Evolutionary conservation across 2,329 filamentous ascomycete species (phyloP).

Genomic region (Botrytis aclada): DNA sequence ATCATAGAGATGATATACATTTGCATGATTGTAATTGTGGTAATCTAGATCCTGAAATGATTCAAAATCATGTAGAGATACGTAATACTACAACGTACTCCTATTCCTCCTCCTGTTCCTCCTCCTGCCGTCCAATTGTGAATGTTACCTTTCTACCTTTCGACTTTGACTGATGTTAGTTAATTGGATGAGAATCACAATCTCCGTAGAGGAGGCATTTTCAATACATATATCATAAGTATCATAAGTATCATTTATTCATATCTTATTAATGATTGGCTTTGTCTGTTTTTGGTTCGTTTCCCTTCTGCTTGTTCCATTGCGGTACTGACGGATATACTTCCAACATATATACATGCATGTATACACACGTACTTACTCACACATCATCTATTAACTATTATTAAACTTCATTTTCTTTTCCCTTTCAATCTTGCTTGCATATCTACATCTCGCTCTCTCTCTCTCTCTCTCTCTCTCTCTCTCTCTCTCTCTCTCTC

Average conservation of each 20-base stretch:
- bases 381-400: background rate
- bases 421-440: background rate
- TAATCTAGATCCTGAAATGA: background rate
- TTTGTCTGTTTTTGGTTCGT: background rate
- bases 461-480: too few relatives aligned
- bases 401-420: background rate
- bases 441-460: background rate
- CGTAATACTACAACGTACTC: background rate
- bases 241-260: too few relatives aligned
- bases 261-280: background rate
- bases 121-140: background rate
- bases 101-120: background rate
- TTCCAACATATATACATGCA: background rate
- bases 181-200: background rate
- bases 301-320: background rate
- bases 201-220: background rate
- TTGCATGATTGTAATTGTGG: background rate
- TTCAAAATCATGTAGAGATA: background rate
- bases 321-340: background rate
- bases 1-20: background rate
- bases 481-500: too few relatives aligned
- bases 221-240: background rate
- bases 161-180: background rate
- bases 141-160: background rate
- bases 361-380: background rate